Percentiles rank a stretch among this genome's conserved stretches.
These are phyloP conservation scores for Xylariaceae sp. DNA, from an alignment of 2,329 filamentous ascomycete species.

Conservation along the genomic window DNA sequence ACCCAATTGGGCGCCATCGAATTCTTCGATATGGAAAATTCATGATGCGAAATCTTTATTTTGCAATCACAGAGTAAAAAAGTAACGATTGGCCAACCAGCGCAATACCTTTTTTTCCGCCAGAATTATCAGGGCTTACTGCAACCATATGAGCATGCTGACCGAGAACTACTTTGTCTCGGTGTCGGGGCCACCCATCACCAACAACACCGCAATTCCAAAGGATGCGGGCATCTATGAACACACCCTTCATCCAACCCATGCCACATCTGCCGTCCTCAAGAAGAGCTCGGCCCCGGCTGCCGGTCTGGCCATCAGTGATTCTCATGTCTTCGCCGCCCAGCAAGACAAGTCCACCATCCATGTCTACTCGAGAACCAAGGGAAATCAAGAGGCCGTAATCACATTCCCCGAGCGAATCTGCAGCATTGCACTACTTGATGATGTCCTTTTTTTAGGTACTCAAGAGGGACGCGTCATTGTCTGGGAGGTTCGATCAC, in stretches of 20 bases:
- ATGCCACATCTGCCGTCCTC: conserved; percentile 71
- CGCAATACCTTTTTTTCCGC: background rate
- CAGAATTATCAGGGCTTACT: background rate
- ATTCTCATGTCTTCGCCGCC: conserved; percentile 83
- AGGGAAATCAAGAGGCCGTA: conserved; percentile 82
- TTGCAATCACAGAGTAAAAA: conserved; percentile 2
- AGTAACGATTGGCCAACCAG: conserved; percentile 2
- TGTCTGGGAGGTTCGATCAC: conserved; percentile 75
- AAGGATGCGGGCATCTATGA: conserved; percentile 86
- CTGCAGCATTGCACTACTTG: conserved; percentile 68
- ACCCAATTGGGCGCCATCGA: conserved; percentile 8
- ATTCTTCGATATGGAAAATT: conserved; percentile 5
- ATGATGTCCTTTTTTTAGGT: conserved; percentile 71
- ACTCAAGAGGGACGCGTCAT: conserved; percentile 82
- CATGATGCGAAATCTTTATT: background rate
- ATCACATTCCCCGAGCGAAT: conserved; percentile 87
- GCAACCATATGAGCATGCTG: conserved; percentile 41
- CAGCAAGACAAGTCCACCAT: conserved; percentile 89
- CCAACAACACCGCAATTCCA: conserved; percentile 59
- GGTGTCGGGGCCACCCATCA: conserved; percentile 53
- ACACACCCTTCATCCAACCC: conserved; percentile 74
- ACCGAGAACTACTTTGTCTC: conserved; percentile 58
- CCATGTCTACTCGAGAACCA: conserved; percentile 82
- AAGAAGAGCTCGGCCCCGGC: conserved; percentile 86
- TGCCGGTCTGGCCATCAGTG: conserved; percentile 75